Percentiles rank a stretch among this genome's conserved stretches.
Evolutionary conservation across 2,329 filamentous ascomycete species (phyloP).

Genomic region (Talaromyces sp.): DNA sequence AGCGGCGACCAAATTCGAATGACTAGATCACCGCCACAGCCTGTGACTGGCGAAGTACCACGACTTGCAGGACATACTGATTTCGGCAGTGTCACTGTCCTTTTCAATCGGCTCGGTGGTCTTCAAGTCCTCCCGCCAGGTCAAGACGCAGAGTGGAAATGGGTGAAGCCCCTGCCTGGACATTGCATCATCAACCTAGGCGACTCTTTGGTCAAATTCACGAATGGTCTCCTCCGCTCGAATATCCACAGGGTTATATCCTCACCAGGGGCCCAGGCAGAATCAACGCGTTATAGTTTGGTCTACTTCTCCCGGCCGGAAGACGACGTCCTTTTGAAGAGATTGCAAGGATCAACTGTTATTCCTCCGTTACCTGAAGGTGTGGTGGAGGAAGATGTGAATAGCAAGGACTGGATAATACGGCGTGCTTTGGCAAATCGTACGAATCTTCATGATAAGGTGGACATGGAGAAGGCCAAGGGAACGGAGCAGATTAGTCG

Average conservation of each 20-base stretch:
- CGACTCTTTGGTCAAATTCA: conserved; percentile 46
- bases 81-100: conserved; percentile 55
- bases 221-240: conserved; percentile 39
- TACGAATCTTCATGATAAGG: conserved; percentile 25
- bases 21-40: conserved; percentile 50
- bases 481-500: conserved; percentile 36
- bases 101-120: conserved; percentile 57
- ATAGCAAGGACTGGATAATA: conserved; percentile 44
- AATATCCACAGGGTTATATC: conserved; percentile 51
- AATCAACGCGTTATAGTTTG: conserved; percentile 48
- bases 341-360: conserved; percentile 34
- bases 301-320: conserved; percentile 56
- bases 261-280: conserved; percentile 48
- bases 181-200: conserved; percentile 47
- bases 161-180: conserved; percentile 51
- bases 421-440: conserved; percentile 37
- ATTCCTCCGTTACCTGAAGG: conserved; percentile 34
- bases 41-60: conserved; percentile 40
- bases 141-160: conserved; percentile 47
- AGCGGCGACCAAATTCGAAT: conserved; percentile 56
- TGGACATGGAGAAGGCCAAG: conserved; percentile 32
- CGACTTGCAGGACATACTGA: conserved; percentile 56
- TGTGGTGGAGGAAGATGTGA: conserved; percentile 36
- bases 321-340: conserved; percentile 46
- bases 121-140: conserved; percentile 52